Percentiles rank a stretch among this genome's conserved stretches.
These are phyloP conservation scores for Trichophyton equinum DNA, from an alignment of 2,329 filamentous ascomycete genomes.

Conservation along the genomic window DNA sequence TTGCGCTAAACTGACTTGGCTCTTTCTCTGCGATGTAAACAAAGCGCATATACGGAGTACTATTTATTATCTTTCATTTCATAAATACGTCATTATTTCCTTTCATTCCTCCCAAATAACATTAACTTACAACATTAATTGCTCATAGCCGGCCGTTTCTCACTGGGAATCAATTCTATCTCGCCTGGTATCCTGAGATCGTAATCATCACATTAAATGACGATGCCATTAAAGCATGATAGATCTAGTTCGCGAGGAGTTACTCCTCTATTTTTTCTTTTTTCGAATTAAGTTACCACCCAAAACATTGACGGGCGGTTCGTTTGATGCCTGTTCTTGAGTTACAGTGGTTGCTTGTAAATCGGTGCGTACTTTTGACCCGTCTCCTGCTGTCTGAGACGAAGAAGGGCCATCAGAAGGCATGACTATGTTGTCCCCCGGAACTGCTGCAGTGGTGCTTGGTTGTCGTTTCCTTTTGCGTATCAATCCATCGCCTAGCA, in stretches of 20 bases:
- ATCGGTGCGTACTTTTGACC: background rate
- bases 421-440: background rate
- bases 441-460: background rate
- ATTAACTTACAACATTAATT: background rate
- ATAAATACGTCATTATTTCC: background rate
- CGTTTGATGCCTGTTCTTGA: background rate
- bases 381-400: background rate
- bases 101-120: background rate
- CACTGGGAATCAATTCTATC: too few species aligned
- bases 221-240: too few species aligned
- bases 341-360: background rate
- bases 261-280: conserved; percentile 25
- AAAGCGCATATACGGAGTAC: too few species aligned
- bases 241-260: background rate
- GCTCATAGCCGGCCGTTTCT: too few species aligned
- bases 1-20: too few species aligned
- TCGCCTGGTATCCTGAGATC: background rate
- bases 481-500: conserved; percentile 22
- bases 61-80: too few species aligned
- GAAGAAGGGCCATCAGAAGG: background rate
- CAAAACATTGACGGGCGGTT: conserved; percentile 25
- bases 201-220: background rate
- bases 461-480: conserved; percentile 29
- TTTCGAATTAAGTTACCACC: conserved; percentile 28
- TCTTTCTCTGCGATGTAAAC: too few species aligned